These are phyloP conservation scores for Rhypophila decipiens DNA, from an alignment of 495 filamentous ascomycete genomes.

Conservation along the genomic window DNA sequence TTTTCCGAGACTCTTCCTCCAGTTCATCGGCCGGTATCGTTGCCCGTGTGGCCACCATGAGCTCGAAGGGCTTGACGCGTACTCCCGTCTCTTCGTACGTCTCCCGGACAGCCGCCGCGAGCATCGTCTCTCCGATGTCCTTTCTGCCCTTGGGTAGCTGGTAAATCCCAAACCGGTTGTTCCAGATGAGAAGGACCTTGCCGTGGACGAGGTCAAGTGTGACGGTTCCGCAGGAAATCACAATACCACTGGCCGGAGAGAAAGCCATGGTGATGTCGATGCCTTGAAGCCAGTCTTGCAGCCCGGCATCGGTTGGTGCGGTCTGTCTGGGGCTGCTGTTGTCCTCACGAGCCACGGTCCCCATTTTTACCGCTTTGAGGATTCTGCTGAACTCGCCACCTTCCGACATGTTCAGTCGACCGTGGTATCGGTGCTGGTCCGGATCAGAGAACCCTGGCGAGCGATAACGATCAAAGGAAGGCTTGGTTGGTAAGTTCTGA, in stretches of 20 bases:
- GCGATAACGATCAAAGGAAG: neutral
- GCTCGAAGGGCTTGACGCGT: constrained; percentile 25
- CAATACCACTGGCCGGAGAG: constrained; percentile 29
- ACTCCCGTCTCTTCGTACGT: constrained; percentile 41
- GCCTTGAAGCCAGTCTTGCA: constrained; percentile 10
- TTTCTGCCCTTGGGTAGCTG: constrained; percentile 43
- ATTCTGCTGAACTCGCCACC: neutral
- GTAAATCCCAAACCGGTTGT: constrained; percentile 36
- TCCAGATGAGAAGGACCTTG: constrained; percentile 35
- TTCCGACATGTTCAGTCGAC: neutral
- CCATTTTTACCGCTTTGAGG: neutral
- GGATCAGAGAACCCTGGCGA: neutral
- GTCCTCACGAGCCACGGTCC: neutral
- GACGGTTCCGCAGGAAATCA: constrained; percentile 41
- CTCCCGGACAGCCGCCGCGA: constrained; percentile 36
- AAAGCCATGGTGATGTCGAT: constrained; percentile 26
- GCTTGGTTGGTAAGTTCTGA: too few relatives aligned
- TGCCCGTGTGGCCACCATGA: constrained; percentile 31
- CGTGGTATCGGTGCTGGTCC: neutral
- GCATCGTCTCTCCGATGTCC: constrained; percentile 37
- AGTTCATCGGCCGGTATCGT: constrained; percentile 11
- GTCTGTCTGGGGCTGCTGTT: neutral
- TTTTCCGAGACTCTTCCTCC: neutral
- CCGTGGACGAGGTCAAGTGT: constrained; percentile 30
- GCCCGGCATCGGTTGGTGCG: constrained; percentile 1